Evolutionary conservation across 306 rosid genomes (phyloP), one percentile per base, ranked within the genome.

Genomic region (Astragalus membranaceus): DNA sequence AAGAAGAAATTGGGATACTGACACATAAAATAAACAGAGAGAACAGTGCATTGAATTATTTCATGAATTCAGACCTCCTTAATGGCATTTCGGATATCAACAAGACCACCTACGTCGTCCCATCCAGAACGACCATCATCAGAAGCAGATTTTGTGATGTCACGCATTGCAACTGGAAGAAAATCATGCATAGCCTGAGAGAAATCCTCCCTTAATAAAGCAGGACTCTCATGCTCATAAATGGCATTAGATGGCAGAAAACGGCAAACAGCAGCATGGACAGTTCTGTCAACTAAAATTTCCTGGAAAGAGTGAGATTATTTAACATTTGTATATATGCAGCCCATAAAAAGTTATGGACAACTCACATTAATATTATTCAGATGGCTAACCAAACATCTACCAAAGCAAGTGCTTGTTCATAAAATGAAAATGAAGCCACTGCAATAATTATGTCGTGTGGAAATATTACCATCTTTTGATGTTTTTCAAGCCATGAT

Each of bases 61-160:
- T 67, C 55, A 46, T 8, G 36, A 73, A 73, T 59, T 64, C 60
- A 7, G 48, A 88, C 98, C 97, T 93, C 98, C 70, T 82, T 85
- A 76, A 93, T 93, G 55, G 92, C 78, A 76, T 87, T 93, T 75
- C 69, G 88, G 75, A 90, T 87, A 76, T 93, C 97, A 61, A 60
- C 80, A 68, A 93, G 95, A 77, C 98, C 98, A 63, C 98, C 98
- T 66, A 93, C 98, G 60, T 93, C 96, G 55, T 88, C 94, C 98
- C 98, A 93, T 73, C 98, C 98, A 76, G 94, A 71, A 72, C 86
- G 94, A 56, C 89, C 96, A 70, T 82, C 92, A 66, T 88, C 96
- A 29, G 92, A 76, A 58, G 89, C 77, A 36, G 93, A 67, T 78
- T 88, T 90, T 49, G 96, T 86, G 36, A 93, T 83, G 76, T 93